A percentile compares a stretch with the other conserved stretches of the same genome.
Evolutionary conservation across 352 stramenopile species (phyloP).

Genomic region (Globisporangium echinulatum): DNA sequence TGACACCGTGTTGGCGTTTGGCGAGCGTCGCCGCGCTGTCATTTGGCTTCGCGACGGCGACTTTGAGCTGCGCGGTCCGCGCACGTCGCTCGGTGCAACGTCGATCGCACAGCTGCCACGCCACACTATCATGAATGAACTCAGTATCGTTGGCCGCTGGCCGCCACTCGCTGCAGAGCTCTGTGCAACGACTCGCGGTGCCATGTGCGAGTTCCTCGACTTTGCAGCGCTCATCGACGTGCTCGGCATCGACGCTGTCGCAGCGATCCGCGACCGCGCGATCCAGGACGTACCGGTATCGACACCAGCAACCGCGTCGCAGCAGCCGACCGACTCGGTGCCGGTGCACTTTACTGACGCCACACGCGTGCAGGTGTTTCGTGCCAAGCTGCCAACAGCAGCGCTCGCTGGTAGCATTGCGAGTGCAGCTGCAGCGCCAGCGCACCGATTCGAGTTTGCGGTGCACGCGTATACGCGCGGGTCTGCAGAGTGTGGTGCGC

Average conservation of each 20-base stretch:
- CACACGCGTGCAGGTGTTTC: slow-evolving; percentile 45
- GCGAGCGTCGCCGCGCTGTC: slow-evolving; percentile 28
- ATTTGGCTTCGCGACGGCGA: slow-evolving; percentile 42
- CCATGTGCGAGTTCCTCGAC: slow-evolving; percentile 35
- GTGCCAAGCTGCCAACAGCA: slow-evolving; percentile 28
- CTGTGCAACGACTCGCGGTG: slow-evolving; percentile 20
- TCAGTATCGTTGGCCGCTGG: slow-evolving; percentile 46
- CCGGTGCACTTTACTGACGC: slow-evolving; percentile 23
- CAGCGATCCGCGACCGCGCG: slow-evolving; percentile 28
- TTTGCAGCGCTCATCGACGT: slow-evolving; percentile 25
- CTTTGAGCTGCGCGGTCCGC: slow-evolving; percentile 36
- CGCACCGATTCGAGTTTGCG: slow-evolving; percentile 32
- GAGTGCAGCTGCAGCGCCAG: slow-evolving; percentile 4
- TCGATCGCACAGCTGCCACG: slow-evolving; percentile 22
- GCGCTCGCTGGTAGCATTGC: not conserved
- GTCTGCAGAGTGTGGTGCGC: slow-evolving; percentile 11
- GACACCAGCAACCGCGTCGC: no score
- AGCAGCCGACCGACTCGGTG: not conserved
- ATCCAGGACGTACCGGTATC: slow-evolving; percentile 7
- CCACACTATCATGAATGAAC: slow-evolving; percentile 40
- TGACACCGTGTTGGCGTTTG: slow-evolving; percentile 34
- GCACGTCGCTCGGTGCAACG: slow-evolving; percentile 32
- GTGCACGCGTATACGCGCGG: slow-evolving; percentile 26
- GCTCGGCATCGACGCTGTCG: slow-evolving; percentile 27
- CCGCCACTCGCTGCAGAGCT: slow-evolving; percentile 31